Conservation (phyloP, 2,329 filamentous ascomycete genomes). For the Fusarium sp. region DNA sequence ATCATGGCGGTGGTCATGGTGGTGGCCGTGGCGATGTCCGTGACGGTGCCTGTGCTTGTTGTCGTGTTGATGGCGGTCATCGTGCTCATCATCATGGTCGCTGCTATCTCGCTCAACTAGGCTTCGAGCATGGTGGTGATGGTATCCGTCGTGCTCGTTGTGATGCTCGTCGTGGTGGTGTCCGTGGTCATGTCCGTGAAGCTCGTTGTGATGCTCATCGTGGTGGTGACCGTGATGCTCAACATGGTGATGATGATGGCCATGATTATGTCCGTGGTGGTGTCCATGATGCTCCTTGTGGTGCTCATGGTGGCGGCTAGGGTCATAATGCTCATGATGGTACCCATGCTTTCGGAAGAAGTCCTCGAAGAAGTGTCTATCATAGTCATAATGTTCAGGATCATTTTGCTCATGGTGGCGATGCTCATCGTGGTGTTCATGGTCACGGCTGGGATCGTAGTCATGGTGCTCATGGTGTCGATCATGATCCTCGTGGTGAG, state of each 20-base stretch:
- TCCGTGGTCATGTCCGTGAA: not conserved
- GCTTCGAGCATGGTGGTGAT: constrained; percentile 7
- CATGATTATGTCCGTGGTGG: not conserved
- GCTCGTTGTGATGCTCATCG: not conserved
- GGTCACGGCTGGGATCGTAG: not conserved
- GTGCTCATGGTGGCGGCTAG: constrained; percentile 5
- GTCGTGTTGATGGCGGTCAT: constrained; percentile 6
- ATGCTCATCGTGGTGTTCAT: constrained; percentile 1
- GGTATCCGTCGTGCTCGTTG: constrained; percentile 15
- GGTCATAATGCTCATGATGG: constrained; percentile 6
- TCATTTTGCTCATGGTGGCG: not conserved
- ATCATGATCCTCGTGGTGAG: not conserved
- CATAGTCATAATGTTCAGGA: constrained; percentile 7
- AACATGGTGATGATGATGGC: not conserved
- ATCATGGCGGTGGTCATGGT: constrained; percentile 18
- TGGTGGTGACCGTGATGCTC: constrained; percentile 1
- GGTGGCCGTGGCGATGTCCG: constrained; percentile 15
- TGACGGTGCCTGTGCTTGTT: constrained; percentile 15
- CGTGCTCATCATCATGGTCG: not conserved
- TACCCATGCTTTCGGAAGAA: constrained; percentile 5
- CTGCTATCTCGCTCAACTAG: not conserved
- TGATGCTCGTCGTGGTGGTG: constrained; percentile 5
- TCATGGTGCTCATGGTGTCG: constrained; percentile 3
- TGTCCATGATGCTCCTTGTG: not conserved
- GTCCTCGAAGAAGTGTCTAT: constrained; percentile 7